Base-by-base conservation (phyloP, 169 alveolate species). In the Cryptosporidium ubiquitum region DNA sequence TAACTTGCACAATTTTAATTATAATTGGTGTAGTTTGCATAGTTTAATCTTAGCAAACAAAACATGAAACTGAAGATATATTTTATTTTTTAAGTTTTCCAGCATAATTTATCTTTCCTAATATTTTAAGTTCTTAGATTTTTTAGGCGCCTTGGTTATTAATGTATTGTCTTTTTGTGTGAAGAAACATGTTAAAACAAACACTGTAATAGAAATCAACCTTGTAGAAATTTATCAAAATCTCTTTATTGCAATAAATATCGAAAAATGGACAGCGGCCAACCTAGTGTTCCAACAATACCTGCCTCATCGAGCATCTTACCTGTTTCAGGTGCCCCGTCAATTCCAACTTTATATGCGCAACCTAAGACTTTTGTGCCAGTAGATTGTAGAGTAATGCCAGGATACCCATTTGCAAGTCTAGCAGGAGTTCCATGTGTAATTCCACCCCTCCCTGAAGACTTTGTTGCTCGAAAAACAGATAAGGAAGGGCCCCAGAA, bases 371-470 rank as follows among this genome's bases (percentile, higher is more conserved):
- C 89, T 40, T 79, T 79, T 29, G 89, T 79, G 39, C 89, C 89
- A 26, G 89, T 79, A 5, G 89, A 79, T 61, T 79, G 89, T 26
- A 79, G 89, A 66, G 89, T 79, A 79, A 79, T 79, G 89, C 89
- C 89, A 29, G 89, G 89, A 61, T 79, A 79, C 39, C 89, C 89
- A 79, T 79, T 26, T 61, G 71, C 89, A 39, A 79, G 89, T 61
- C 39, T 79, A 44, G 89, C 89, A 79, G 89, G 89, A 29, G 89
- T 79, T 61, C 89, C 89, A 57, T 79, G 89, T 44, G 89, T 79
- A n/a, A 79, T 79, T 31, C 89, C 89, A 64, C 89, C 89, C 5
- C 75, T 79, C 14, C 75, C 75, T 29, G 79, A 33, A 29, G 89
- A 79, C 14, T 79, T 79, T 60, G 66, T 42, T 58, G 16, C 51